Percentiles rank a stretch among this genome's conserved stretches.
These are phyloP conservation scores for Crithidia sp. DNA, from an alignment of 208 protist species.

Conservation along the genomic window DNA sequence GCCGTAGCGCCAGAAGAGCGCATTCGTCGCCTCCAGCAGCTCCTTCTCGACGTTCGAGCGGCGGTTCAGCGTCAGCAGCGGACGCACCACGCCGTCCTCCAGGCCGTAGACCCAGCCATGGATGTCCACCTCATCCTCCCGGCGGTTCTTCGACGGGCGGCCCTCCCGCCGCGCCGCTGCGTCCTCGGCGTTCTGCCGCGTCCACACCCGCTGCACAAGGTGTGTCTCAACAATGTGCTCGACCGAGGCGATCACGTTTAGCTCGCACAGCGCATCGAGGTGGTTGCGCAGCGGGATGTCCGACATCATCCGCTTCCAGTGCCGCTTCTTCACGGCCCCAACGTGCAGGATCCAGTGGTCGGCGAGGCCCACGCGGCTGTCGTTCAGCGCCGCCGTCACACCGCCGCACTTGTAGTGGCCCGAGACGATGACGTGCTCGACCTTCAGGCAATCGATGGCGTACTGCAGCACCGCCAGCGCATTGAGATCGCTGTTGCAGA, in stretches of 20 bases:
- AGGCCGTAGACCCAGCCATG: conserved; percentile 85
- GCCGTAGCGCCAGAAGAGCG: conserved; percentile 70
- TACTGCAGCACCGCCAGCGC: conserved; percentile 92
- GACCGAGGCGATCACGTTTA: conserved; percentile 79
- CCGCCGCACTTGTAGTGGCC: conserved; percentile 96
- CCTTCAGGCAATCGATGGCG: conserved; percentile 92
- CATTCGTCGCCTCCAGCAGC: conserved; percentile 55
- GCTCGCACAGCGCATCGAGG: conserved; percentile 70
- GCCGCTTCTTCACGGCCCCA: conserved; percentile 62
- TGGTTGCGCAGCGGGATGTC: conserved; percentile 52
- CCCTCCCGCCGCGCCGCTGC: conserved; percentile 34
- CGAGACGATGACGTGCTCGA: conserved; percentile 94
- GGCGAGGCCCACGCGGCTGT: conserved; percentile 61
- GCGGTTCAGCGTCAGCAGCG: conserved; percentile 69
- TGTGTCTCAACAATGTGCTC: conserved; percentile 70
- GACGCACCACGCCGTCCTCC: conserved; percentile 61
- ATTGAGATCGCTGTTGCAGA: conserved; percentile 92
- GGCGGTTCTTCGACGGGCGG: conserved; percentile 28
- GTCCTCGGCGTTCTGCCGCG: conserved; percentile 58
- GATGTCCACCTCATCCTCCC: conserved; percentile 58
- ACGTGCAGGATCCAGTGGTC: conserved; percentile 88
- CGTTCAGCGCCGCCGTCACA: conserved; percentile 75
- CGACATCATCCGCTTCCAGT: conserved; percentile 62
- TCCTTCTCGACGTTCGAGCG: conserved; percentile 49
- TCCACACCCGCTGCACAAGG: conserved; percentile 60